Evolutionary conservation across 441 rosid genomes (phyloP).

Genomic region (Erysimum pusillum): DNA sequence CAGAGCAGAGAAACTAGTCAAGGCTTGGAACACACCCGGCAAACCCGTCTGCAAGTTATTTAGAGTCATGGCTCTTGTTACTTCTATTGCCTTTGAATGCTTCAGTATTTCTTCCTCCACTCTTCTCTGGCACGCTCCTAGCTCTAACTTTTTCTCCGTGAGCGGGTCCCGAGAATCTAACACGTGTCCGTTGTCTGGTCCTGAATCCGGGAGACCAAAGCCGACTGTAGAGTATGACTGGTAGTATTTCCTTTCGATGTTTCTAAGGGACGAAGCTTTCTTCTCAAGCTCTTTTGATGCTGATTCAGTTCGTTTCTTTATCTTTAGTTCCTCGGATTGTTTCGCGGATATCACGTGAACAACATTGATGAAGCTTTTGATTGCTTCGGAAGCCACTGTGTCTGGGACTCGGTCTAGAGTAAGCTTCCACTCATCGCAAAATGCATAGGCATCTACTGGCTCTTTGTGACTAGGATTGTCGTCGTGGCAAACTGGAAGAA

Average conservation of each 20-base stretch:
- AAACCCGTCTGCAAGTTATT: constrained; percentile 90
- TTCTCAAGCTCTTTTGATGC: constrained; percentile 90
- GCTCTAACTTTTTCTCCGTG: constrained; percentile 82
- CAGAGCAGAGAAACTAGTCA: constrained; percentile 83
- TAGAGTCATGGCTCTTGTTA: constrained; percentile 87
- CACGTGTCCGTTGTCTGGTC: constrained; percentile 64
- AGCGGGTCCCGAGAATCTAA: constrained; percentile 93
- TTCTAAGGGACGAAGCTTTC: constrained; percentile 86
- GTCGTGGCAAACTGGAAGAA: constrained; percentile 73
- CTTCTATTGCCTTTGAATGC: constrained; percentile 88
- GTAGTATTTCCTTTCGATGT: constrained; percentile 89
- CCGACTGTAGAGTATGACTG: constrained; percentile 92
- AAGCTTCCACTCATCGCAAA: constrained; percentile 96
- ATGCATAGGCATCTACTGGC: constrained; percentile 62
- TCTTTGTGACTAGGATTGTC: constrained; percentile 54
- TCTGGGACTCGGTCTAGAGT: constrained; percentile 95
- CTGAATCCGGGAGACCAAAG: constrained; percentile 75
- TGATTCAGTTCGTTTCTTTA: constrained; percentile 73
- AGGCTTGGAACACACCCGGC: constrained; percentile 92
- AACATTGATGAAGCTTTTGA: constrained; percentile 87
- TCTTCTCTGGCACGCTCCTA: constrained; percentile 81
- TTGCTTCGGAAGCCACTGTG: constrained; percentile 95
- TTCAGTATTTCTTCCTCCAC: constrained; percentile 92
- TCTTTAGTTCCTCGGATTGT: constrained; percentile 84
- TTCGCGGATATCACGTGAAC: constrained; percentile 78